Conservation (phyloP, 352 stramenopile species). For the Phytophthora citricola region DNA sequence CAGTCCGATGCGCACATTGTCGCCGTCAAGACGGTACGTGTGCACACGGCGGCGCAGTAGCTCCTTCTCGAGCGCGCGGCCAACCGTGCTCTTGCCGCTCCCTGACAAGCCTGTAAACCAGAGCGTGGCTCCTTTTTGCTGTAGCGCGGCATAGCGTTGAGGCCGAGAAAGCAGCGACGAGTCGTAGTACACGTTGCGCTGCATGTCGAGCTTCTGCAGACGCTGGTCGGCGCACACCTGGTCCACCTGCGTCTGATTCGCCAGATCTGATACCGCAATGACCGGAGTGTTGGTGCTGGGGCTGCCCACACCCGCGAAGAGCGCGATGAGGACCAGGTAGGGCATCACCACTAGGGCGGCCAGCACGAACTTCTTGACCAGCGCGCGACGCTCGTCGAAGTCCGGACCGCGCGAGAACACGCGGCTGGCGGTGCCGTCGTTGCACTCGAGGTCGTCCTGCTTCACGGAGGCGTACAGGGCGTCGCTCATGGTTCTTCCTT, state of each 20-base stretch:
- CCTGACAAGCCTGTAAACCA: slow-evolving; percentile 99
- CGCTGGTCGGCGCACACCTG: slow-evolving; percentile 64
- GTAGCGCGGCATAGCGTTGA: slow-evolving; percentile 73
- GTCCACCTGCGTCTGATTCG: slow-evolving; percentile 45
- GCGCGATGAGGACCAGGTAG: slow-evolving; percentile 67
- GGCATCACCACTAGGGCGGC: slow-evolving; percentile 58
- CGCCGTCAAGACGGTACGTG: slow-evolving; percentile 97
- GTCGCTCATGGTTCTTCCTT: slow-evolving; percentile 36
- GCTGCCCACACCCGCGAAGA: slow-evolving; percentile 48
- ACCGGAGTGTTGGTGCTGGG: slow-evolving; percentile 3
- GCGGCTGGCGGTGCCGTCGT: slow-evolving; percentile 40
- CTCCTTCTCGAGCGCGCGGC: slow-evolving; percentile 95
- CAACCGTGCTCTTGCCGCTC: slow-evolving; percentile 98
- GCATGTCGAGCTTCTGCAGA: slow-evolving; percentile 70
- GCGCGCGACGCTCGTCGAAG: slow-evolving; percentile 43
- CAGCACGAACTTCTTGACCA: slow-evolving; percentile 67
- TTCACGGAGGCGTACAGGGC: slow-evolving; percentile 72
- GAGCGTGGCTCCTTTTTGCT: slow-evolving; percentile 97
- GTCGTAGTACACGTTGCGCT: slow-evolving; percentile 87
- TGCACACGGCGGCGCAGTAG: slow-evolving; percentile 95
- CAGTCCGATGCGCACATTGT: slow-evolving; percentile 98
- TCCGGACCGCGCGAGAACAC: slow-evolving; percentile 66
- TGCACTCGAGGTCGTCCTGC: slow-evolving; percentile 73
- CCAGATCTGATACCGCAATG: slow-evolving; percentile 13
- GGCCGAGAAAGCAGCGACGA: slow-evolving; percentile 71